Evolutionary conservation across 345 rosid species (phyloP).

Genomic region (Diplotaxis tenuifolia): DNA sequence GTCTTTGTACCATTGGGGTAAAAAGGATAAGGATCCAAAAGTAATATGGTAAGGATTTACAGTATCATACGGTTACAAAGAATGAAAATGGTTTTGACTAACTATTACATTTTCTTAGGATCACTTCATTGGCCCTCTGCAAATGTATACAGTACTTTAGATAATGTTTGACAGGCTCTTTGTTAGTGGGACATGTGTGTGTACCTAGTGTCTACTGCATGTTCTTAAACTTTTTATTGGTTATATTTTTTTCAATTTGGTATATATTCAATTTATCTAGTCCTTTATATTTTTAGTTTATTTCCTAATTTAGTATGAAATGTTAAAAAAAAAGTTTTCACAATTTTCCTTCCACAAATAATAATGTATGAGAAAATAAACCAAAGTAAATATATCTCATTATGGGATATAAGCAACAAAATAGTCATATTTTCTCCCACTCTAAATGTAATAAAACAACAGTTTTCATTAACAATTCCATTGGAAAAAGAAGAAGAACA

Average conservation of each 20-base stretch:
- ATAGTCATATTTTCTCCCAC: conserved; percentile 14
- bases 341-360: not conserved
- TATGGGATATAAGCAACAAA: conserved; percentile 24
- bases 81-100: conserved; percentile 25
- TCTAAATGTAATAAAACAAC: not conserved
- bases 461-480: conserved; percentile 11
- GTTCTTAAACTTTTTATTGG: not conserved
- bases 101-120: not conserved
- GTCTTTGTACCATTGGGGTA: conserved; percentile 17
- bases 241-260: not conserved
- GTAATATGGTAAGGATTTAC: conserved; percentile 1
- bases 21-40: conserved; percentile 2
- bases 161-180: not conserved
- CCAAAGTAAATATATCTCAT: conserved; percentile 6
- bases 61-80: not conserved
- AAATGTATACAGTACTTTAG: not conserved
- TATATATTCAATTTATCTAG: not conserved
- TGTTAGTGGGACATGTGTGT: not conserved
- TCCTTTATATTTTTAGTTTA: not conserved
- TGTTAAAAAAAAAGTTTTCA: not conserved
- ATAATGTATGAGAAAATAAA: not conserved
- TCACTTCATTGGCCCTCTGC: too few relatives aligned
- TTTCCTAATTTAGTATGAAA: conserved; percentile 1
- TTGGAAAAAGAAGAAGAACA: not conserved
- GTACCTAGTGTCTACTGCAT: not conserved